These are phyloP conservation scores for Xeromyces bisporus DNA, from an alignment of 495 filamentous ascomycete genomes.

Conservation along the genomic window DNA sequence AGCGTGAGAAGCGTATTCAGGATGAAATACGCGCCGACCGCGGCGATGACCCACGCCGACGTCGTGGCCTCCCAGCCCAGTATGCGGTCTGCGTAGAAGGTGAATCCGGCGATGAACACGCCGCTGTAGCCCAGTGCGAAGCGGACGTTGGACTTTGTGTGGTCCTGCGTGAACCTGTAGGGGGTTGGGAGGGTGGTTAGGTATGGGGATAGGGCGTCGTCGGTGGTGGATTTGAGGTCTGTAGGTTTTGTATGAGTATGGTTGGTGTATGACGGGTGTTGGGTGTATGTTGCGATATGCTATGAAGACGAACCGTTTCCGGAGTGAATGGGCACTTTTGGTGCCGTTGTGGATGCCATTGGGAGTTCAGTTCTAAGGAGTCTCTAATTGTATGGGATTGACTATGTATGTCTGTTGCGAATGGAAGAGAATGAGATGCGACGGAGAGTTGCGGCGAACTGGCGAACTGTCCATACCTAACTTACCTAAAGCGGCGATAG, in stretches of 20 bases:
- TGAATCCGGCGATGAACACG: constrained; percentile 58
- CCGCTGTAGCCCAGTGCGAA: constrained; percentile 70
- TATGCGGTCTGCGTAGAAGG: constrained; percentile 83
- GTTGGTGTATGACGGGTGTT: no score
- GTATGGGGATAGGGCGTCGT: constrained; percentile 89
- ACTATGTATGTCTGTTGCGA: no score
- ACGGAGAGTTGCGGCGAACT: constrained; percentile 26
- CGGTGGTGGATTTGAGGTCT: constrained; percentile 94
- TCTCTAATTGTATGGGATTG: no score
- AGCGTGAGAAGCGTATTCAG: constrained; percentile 65
- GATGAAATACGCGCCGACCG: constrained; percentile 62
- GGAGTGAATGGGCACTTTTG: constrained; percentile 31
- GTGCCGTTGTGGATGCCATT: constrained; percentile 16
- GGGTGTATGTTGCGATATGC: no score
- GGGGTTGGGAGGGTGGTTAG: constrained; percentile 51
- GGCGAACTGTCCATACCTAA: no score
- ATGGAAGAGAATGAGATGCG: not conserved
- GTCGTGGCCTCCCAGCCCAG: constrained; percentile 76
- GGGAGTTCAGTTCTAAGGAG: no score
- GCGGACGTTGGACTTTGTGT: constrained; percentile 65
- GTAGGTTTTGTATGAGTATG: no score
- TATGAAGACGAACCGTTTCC: constrained; percentile 28
- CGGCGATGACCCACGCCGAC: constrained; percentile 47
- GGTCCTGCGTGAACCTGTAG: constrained; percentile 57
- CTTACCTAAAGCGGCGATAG: constrained; percentile 19